Evolutionary conservation across 1,139 yeast genomes (phyloP), one percentile per base, ranked within the genome.

Genomic region (Geotrichum reessii): DNA sequence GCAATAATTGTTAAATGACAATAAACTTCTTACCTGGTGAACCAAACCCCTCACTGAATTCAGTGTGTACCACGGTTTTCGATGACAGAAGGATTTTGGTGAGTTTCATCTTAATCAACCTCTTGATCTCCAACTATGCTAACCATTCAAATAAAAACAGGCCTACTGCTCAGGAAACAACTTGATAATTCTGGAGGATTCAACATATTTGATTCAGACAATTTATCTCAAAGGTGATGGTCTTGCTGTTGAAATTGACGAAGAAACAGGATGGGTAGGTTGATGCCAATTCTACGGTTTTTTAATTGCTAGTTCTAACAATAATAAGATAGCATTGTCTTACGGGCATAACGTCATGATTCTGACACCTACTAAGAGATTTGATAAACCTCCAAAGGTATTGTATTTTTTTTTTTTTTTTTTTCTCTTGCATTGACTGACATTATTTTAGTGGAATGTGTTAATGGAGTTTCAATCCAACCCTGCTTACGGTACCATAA

Each of bases 161-260:
- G 86, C 84, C 0, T 92, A 92, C 69, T 88, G 93, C 58, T 88
- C 97, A 1, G 97, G 97, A 1, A 90, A 91, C 73, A 91, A 90
- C 70, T 74, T 92, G 65, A 86, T 91, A 51, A 79, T 91, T 9
- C 69, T 83, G 4, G 76, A 84, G 8, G 78, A 81, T 61, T 74
- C 79, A 50, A 74, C 78, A 57, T 73, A 73, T 44, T 74, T 86
- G 63, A 73, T 91, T 24, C 98, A 92, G 69, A 91, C 97, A 0
- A 75, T 91, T 0, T 88, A 87, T 65, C 75, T 90, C 24, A 84
- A 82, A 7, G 64, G 75, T 1, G 96, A 90, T 68, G 86, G 95
- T 7, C 67, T 69, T 14, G 83, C 89, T 0, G 82, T 90, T 5
- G 85, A 83, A 59, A 78, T 91, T 52, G 85, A 87, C 66, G 66